A percentile compares a stretch with the other conserved stretches of the same genome.
Evolutionary conservation across 169 alveolate genomes (phyloP).

Genomic region (Plasmodium cynomolgi): DNA sequence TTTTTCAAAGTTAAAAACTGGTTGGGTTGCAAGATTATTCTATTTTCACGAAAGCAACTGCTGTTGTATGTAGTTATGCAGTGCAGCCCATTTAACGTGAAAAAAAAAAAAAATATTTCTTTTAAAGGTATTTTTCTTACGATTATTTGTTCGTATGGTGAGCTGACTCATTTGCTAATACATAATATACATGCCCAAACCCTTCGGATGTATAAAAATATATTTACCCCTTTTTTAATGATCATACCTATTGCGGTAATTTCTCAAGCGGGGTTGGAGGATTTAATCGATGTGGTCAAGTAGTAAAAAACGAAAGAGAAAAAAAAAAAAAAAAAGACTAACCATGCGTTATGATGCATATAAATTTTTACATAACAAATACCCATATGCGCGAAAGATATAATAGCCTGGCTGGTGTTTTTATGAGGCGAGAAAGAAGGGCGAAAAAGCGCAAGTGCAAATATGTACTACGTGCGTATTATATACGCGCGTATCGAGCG

Average conservation of each 20-base stretch:
- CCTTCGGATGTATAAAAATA: neutral
- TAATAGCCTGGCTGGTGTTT: neutral
- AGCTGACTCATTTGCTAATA: neutral
- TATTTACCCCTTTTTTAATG: neutral
- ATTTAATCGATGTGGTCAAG: neutral
- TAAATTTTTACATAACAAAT: neutral
- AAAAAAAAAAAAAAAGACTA: neutral
- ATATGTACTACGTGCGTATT: neutral
- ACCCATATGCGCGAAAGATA: neutral
- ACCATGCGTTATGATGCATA: neutral
- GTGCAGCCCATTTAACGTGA: neutral
- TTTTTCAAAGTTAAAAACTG: neutral
- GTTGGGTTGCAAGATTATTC: neutral
- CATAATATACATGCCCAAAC: neutral
- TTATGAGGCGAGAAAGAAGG: neutral
- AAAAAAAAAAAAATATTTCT: neutral
- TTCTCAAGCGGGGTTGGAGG: neutral
- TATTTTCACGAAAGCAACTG: neutral
- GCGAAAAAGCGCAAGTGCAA: conserved; percentile 12
- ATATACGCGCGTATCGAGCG: neutral
- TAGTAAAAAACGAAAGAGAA: neutral
- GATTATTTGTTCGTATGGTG: neutral
- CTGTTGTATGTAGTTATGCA: neutral
- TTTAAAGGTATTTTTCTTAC: neutral
- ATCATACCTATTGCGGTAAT: neutral